These are phyloP conservation scores for Erucastrum elatum DNA, from an alignment of 345 rosid species.

Conservation along the genomic window DNA sequence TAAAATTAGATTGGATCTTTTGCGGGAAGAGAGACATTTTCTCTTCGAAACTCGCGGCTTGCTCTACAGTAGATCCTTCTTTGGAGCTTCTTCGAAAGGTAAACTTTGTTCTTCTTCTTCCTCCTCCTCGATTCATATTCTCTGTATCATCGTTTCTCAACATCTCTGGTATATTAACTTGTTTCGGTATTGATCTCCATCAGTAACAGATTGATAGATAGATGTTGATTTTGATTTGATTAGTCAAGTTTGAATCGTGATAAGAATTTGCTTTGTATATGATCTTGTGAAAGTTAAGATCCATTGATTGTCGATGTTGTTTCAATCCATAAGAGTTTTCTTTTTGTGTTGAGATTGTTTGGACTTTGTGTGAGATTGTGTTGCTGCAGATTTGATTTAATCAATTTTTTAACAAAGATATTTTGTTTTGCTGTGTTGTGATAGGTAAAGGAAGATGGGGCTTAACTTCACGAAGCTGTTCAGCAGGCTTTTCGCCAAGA, in stretches of 20 bases:
- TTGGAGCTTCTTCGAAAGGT: conserved; percentile 36
- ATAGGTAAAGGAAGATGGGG: conserved; percentile 28
- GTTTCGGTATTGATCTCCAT: conserved; percentile 5
- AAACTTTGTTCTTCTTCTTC: neutral
- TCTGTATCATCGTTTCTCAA: conserved; percentile 18
- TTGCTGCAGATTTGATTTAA: neutral
- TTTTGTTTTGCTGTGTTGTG: neutral
- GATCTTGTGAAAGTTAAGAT: neutral
- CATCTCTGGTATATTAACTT: conserved; percentile 13
- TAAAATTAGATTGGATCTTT: conserved; percentile 30
- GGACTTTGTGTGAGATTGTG: conserved; percentile 11
- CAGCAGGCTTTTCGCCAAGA: conserved; percentile 21
- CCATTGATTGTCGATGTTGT: neutral
- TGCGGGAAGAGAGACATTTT: conserved; percentile 24
- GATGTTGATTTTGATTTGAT: conserved; percentile 13
- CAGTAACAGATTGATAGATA: conserved; percentile 12
- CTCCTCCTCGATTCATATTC: conserved; percentile 6
- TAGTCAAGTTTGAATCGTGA: neutral
- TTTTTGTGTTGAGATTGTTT: conserved; percentile 1
- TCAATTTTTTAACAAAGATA: neutral
- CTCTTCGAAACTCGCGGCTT: conserved; percentile 41
- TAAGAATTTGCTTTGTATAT: neutral
- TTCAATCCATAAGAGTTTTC: neutral
- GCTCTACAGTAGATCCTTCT: conserved; percentile 31
- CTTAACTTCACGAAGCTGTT: conserved; percentile 15